These are phyloP conservation scores for Talaromyces wortmannii DNA, from an alignment of 495 filamentous ascomycete species.

Conservation along the genomic window DNA sequence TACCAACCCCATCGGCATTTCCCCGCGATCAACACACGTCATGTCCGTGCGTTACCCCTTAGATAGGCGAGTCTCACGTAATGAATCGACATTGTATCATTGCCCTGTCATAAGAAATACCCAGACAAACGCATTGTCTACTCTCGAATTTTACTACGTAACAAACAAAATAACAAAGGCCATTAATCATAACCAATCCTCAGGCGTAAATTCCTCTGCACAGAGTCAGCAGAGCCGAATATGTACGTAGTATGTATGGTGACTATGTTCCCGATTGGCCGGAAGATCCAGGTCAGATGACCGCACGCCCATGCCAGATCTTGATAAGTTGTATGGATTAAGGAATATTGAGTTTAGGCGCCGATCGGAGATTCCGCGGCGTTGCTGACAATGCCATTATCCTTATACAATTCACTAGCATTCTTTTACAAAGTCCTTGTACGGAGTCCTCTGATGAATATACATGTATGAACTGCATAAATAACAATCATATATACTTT, in stretches of 20 bases:
- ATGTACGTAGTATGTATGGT: neutral
- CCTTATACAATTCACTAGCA: too few relatives aligned
- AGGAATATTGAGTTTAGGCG: neutral
- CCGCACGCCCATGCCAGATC: neutral
- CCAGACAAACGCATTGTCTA: neutral
- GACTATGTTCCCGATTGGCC: neutral
- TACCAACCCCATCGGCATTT: neutral
- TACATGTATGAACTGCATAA: too few relatives aligned
- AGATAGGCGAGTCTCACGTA: neutral
- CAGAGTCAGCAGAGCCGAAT: neutral
- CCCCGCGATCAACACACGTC: neutral
- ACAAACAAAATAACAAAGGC: neutral
- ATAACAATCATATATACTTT: too few relatives aligned
- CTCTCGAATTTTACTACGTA: neutral
- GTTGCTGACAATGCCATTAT: too few relatives aligned
- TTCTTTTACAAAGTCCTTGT: too few relatives aligned
- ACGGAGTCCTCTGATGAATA: too few relatives aligned
- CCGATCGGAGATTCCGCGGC: neutral
- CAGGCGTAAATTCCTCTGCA: too few relatives aligned
- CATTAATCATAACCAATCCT: too few relatives aligned
- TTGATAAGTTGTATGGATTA: neutral
- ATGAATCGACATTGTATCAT: neutral
- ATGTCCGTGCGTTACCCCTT: neutral
- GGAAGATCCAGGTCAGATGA: neutral
- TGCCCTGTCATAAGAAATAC: neutral